phyloP scores from a whole-genome alignment of 345 rosid genomes.

The Pseudoturritis turrita region DNA sequence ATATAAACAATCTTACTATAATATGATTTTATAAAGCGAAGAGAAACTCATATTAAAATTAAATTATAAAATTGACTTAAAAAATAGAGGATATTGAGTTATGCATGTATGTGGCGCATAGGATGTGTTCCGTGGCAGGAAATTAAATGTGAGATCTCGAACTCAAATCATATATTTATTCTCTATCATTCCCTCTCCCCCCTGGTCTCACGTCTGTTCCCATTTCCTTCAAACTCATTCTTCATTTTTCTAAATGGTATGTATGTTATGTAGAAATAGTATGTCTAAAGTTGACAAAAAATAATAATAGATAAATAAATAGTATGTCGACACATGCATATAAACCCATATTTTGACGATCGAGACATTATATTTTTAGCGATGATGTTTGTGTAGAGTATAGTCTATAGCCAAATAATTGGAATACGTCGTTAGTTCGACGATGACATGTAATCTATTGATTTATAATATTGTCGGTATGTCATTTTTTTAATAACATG shows the following conservation, averaged over 20 bases:
- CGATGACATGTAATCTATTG: no score
- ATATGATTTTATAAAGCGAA: background rate
- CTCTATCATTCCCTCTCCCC: background rate
- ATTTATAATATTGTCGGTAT: no score
- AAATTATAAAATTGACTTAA: background rate
- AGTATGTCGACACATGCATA: no score
- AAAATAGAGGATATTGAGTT: background rate
- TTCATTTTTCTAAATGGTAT: background rate
- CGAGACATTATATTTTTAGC: background rate
- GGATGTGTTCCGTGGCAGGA: slow-evolving; percentile 22
- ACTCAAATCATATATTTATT: background rate
- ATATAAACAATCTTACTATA: background rate
- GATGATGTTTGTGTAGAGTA: background rate
- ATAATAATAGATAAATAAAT: no score
- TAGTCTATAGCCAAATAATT: background rate
- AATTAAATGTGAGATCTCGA: background rate
- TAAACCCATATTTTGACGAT: background rate
- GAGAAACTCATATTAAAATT: background rate
- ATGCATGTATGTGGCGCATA: slow-evolving; percentile 26
- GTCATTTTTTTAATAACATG: no score
- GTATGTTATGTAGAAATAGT: background rate
- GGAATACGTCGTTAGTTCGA: no score
- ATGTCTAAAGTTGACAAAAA: background rate
- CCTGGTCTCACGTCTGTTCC: slow-evolving; percentile 14
- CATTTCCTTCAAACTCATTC: slow-evolving; percentile 2